Evolutionary conservation across 2,329 filamentous ascomycete genomes (phyloP).

Genomic region (Pleurostoma richardsiae): DNA sequence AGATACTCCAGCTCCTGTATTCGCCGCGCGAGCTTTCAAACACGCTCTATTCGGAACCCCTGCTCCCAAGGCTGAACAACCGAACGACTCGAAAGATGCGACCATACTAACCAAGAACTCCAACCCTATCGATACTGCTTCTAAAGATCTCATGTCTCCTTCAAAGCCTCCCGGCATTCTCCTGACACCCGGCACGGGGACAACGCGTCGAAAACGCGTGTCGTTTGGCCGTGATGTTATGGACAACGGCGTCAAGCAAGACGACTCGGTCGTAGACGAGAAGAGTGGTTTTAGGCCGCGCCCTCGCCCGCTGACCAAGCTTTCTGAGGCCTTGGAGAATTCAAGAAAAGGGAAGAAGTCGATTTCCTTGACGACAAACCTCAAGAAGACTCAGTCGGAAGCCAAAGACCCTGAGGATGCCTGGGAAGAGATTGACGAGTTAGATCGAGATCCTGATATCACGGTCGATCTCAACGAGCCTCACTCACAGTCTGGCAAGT

Average conservation of each 20-base stretch:
- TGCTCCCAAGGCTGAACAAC: constrained; percentile 21
- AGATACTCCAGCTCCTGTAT: constrained; percentile 62
- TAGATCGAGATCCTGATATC: constrained; percentile 50
- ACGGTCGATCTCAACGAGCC: constrained; percentile 70
- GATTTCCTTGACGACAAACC: not conserved
- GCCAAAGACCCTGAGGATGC: constrained; percentile 29
- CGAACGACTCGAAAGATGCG: constrained; percentile 15
- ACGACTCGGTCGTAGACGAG: constrained; percentile 1
- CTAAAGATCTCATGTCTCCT: constrained; percentile 31
- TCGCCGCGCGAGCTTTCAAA: constrained; percentile 60
- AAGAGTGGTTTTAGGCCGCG: constrained; percentile 2
- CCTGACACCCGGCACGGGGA: constrained; percentile 58
- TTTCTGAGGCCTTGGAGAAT: constrained; percentile 42
- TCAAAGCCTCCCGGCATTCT: constrained; percentile 53
- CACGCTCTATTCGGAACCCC: constrained; percentile 60
- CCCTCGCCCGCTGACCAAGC: constrained; percentile 30
- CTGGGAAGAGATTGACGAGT: constrained; percentile 48
- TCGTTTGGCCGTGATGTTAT: constrained; percentile 57
- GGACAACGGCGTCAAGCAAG: constrained; percentile 19
- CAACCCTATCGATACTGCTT: not conserved
- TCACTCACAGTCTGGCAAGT: constrained; percentile 68
- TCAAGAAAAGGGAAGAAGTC: constrained; percentile 22
- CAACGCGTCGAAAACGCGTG: constrained; percentile 57
- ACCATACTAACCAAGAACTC: constrained; percentile 16
- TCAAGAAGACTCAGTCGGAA: constrained; percentile 4